phyloP scores from a whole-genome alignment of 257 asterid genomes.

The Nicotiana sylvestris region DNA sequence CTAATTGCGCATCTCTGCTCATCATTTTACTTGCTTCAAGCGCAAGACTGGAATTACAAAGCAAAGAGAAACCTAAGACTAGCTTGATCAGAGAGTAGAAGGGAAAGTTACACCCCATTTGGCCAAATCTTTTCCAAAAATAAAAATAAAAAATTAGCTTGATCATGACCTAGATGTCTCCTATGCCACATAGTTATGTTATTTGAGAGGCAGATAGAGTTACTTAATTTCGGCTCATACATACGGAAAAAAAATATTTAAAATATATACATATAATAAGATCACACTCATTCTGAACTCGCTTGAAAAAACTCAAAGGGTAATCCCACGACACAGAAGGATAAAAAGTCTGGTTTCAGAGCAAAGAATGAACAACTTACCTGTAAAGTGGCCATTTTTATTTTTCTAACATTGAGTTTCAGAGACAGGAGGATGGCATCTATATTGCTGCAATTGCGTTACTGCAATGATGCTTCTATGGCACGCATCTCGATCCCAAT shows the following conservation, averaged over 20 bases:
- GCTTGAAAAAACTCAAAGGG: background rate
- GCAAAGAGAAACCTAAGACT: no score
- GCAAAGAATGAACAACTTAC: background rate
- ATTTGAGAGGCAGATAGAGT: background rate
- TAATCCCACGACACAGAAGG: conserved; percentile 42
- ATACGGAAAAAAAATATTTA: no score
- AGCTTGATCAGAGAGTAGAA: no score
- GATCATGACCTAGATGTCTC: background rate
- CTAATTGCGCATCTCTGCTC: background rate
- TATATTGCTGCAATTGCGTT: background rate
- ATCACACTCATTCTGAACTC: no score
- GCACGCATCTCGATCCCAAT: background rate
- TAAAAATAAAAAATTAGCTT: background rate
- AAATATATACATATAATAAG: no score
- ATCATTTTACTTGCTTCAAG: background rate
- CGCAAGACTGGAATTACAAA: background rate
- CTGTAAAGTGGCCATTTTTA: background rate
- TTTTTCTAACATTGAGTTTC: background rate
- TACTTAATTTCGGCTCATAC: no score
- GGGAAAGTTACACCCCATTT: no score
- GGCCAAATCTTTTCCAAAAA: no score
- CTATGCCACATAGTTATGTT: background rate
- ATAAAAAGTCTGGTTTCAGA: conserved; percentile 27
- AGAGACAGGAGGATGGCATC: background rate
- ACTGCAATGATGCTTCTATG: background rate